Percentiles rank a stretch among this genome's conserved stretches.
phyloP scores from a whole-genome alignment of 208 protist genomes.

The Acanthamoeba castellanii region DNA sequence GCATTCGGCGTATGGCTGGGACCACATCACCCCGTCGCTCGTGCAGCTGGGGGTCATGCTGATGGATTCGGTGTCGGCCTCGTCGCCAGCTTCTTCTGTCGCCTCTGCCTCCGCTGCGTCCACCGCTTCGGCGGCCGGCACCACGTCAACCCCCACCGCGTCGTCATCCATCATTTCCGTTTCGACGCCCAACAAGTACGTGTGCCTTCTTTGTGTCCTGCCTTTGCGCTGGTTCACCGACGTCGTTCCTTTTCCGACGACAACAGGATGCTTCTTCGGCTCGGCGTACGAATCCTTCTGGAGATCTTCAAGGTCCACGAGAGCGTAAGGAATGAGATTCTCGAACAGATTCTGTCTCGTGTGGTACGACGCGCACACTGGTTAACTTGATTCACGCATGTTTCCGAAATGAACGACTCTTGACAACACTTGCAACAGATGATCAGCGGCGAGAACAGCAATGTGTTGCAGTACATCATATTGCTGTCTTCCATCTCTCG shows the following conservation, averaged over 20 bases:
- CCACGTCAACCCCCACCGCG: background rate
- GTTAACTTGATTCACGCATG: background rate
- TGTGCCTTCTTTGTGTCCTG: background rate
- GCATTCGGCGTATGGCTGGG: conserved; percentile 61
- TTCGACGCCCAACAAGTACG: conserved; percentile 46
- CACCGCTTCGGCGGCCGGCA: background rate
- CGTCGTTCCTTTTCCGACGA: background rate
- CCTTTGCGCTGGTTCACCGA: background rate
- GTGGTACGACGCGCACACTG: conserved; percentile 10
- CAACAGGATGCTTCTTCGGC: conserved; percentile 20
- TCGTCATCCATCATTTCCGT: background rate
- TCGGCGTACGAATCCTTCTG: conserved; percentile 30
- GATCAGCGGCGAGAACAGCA: conserved; percentile 72
- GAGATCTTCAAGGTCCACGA: conserved; percentile 70
- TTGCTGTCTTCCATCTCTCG: conserved; percentile 32
- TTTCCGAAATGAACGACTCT: background rate
- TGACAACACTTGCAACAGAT: background rate
- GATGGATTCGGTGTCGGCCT: conserved; percentile 51
- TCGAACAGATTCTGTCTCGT: conserved; percentile 73
- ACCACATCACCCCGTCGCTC: conserved; percentile 63
- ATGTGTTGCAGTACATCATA: conserved; percentile 63
- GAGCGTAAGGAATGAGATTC: conserved; percentile 61
- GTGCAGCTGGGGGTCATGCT: conserved; percentile 64
- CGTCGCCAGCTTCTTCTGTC: background rate
- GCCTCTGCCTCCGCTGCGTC: background rate